phyloP scores from a whole-genome alignment of 257 asterid genomes.

The Linaria vulgaris region DNA sequence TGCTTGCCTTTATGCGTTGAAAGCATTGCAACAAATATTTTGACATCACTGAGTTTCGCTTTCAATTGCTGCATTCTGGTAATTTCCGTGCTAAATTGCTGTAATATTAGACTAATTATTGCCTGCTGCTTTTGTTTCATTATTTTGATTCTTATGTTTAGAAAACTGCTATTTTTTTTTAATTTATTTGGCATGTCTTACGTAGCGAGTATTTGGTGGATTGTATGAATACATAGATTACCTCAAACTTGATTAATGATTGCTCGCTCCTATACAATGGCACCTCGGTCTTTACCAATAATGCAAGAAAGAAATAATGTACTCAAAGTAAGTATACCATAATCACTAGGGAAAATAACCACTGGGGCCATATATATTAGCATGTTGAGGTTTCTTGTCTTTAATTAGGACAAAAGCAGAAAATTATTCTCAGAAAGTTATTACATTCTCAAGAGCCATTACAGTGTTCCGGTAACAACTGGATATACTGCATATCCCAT shows the following conservation, averaged over 20 bases:
- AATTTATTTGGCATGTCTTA: slow-evolving; percentile 12
- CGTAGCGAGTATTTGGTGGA: slow-evolving; percentile 16
- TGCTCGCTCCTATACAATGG: no score
- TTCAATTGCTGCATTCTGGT: slow-evolving; percentile 95
- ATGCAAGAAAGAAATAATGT: neutral
- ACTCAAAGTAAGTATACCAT: neutral
- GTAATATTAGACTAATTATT: slow-evolving; percentile 19
- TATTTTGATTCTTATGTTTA: slow-evolving; percentile 20
- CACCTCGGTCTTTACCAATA: neutral
- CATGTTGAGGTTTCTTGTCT: slow-evolving; percentile 14
- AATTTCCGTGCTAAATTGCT: slow-evolving; percentile 37
- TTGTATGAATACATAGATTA: slow-evolving; percentile 10
- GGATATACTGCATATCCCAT: neutral
- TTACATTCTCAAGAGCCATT: slow-evolving; percentile 6
- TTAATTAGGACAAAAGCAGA: neutral
- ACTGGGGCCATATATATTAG: slow-evolving; percentile 11
- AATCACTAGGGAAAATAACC: slow-evolving; percentile 12
- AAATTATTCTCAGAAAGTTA: neutral
- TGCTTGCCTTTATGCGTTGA: slow-evolving; percentile 84
- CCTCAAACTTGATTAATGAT: slow-evolving; percentile 11
- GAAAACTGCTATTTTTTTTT: neutral
- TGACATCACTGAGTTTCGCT: slow-evolving; percentile 90
- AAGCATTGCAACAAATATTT: slow-evolving; percentile 76
- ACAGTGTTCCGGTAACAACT: neutral
- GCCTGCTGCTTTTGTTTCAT: slow-evolving; percentile 20